Conservation (phyloP, 768 basidiomycete species). For the Neoboletus magnificus region DNA sequence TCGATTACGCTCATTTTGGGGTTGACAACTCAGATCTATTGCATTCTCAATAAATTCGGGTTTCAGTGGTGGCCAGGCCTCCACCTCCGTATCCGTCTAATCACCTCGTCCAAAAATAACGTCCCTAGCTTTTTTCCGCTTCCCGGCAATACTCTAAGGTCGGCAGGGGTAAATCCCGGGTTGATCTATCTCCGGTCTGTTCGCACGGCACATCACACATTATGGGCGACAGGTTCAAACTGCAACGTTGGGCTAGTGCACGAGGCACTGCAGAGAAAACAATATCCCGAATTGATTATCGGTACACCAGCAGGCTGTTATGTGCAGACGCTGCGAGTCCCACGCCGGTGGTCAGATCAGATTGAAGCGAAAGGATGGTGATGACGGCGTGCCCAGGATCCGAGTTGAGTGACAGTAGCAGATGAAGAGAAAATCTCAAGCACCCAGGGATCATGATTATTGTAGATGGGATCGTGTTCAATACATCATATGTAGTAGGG, state of each 20-base stretch:
- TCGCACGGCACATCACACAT: neutral
- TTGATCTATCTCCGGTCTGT: neutral
- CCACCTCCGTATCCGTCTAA: no score
- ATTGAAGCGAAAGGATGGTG: neutral
- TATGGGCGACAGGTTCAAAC: neutral
- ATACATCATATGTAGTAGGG: neutral
- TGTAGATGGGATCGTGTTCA: neutral
- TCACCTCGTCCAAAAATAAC: neutral
- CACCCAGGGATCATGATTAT: neutral
- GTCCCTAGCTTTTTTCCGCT: neutral
- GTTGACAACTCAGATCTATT: no score
- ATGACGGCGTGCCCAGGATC: neutral
- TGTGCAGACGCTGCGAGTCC: neutral
- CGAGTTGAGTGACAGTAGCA: neutral
- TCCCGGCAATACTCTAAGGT: neutral
- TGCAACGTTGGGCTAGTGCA: neutral
- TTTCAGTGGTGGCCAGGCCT: no score
- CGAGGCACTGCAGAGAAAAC: neutral
- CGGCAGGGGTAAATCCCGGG: neutral
- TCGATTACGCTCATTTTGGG: no score
- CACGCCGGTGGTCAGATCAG: neutral
- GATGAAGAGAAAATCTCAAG: neutral
- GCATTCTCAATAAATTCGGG: no score
- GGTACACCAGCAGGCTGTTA: neutral
- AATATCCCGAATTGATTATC: neutral